phyloP scores from a whole-genome alignment of 257 asterid species.

The Solanum medicagineum region DNA sequence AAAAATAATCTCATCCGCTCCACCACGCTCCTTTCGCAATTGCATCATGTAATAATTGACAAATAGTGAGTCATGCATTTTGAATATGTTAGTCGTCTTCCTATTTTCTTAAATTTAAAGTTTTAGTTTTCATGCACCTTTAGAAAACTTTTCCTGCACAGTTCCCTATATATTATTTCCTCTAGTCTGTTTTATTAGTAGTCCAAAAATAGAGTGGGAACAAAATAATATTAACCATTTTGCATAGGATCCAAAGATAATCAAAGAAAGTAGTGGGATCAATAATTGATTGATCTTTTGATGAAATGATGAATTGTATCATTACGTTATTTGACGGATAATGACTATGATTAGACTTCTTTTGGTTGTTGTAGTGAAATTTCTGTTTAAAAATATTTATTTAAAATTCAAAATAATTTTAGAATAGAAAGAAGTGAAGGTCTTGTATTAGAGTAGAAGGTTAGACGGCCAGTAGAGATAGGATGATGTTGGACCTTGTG shows the following conservation, averaged over 20 bases:
- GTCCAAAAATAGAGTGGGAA: constrained; percentile 8
- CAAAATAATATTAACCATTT: neutral
- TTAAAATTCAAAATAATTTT: too few relatives aligned
- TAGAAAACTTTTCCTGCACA: neutral
- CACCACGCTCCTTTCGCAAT: neutral
- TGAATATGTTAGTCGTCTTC: neutral
- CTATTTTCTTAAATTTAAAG: neutral
- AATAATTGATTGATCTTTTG: constrained; percentile 16
- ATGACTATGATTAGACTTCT: neutral
- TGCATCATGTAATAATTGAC: neutral
- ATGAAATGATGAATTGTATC: neutral
- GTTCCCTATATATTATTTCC: neutral
- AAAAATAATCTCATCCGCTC: neutral
- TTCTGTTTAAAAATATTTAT: too few relatives aligned
- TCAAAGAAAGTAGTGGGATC: constrained; percentile 28
- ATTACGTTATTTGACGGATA: neutral
- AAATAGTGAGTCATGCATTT: neutral
- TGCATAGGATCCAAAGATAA: constrained; percentile 51
- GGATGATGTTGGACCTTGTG: too few relatives aligned
- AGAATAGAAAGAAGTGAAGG: too few relatives aligned
- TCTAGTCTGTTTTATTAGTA: neutral
- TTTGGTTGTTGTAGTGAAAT: neutral
- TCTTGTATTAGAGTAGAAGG: too few relatives aligned
- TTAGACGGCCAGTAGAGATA: too few relatives aligned
- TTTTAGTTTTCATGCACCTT: neutral